Base-by-base conservation (phyloP, 1,139 yeast genomes). In the Candida frijolesensis region DNA sequence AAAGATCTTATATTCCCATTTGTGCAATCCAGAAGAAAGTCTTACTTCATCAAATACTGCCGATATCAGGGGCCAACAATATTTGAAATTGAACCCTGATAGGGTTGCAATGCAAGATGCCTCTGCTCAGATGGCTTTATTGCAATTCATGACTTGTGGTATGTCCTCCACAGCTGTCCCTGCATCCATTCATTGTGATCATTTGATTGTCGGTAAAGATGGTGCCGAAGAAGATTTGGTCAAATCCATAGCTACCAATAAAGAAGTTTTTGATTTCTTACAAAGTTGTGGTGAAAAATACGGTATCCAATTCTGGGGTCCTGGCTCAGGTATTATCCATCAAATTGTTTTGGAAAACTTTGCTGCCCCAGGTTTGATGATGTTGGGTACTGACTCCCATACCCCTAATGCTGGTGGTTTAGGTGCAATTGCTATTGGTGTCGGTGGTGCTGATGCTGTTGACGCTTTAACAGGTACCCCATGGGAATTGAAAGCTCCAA, bases 81-180 rank as follows among this genome's bases (percentile, higher is more conserved):
- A 94, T 67, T 81, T 94, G 66, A 94, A 94, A 75, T 79, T 94
- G 60, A 82, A 85, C 65, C 99, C 99, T n/a, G 99, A 94, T 67
- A 82, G 99, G 63, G 99, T 94, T 18, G 99, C 99, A 25, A 92
- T 92, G 97, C 99, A 94, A 75, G 99, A 94, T 74, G 99, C 99
- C 1, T 88, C 96, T 22, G 99, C 99, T 1, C 99, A 94, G 72
- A 94, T 92, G 89, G 99, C 99, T 2, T 76, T 94, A 57, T 75
- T 94, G 57, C 99, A 94, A 72, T 94, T 94, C 71, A 92, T 94
- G 96, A 90, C 98, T 30, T 89, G 97, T 62, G 97, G 97, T 16
- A 83, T 92, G 84, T 66, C 83, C 45, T 75, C 84, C 32, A 89
- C 97, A 7, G 87, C 88, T 0, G 97, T 92, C 2, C 99, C 99